Conservation (phyloP, 495 filamentous ascomycete species). For the Penicillium atrosanguineum region DNA sequence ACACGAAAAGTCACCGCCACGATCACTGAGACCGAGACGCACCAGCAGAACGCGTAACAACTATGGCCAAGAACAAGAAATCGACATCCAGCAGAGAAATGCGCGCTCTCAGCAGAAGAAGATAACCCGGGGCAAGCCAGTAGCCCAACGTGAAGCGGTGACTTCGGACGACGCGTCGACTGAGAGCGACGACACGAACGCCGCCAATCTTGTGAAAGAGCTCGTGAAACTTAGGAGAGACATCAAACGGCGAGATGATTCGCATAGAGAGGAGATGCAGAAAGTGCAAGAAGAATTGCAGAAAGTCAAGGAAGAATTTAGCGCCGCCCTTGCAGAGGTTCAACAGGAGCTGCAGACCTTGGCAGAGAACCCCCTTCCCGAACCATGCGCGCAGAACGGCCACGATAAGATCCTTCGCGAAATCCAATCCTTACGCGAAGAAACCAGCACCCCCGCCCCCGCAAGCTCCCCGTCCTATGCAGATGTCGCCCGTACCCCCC, state of each 20-base stretch:
- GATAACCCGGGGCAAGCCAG: slow-evolving; percentile 6
- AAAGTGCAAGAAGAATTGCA: slow-evolving; percentile 20
- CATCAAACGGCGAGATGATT: slow-evolving; percentile 18
- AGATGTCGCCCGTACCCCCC: too few relatives aligned
- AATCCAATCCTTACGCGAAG: too few relatives aligned
- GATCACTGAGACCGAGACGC: slow-evolving; percentile 4
- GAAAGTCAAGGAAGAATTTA: slow-evolving; percentile 19
- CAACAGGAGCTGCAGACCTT: too few relatives aligned
- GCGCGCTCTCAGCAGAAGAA: slow-evolving; percentile 12
- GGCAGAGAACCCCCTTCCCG: too few relatives aligned
- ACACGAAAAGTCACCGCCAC: slow-evolving; percentile 20
- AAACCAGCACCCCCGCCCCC: not conserved
- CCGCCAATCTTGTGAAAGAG: slow-evolving; percentile 10
- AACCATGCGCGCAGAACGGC: too few relatives aligned
- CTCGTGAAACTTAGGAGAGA: slow-evolving; percentile 23
- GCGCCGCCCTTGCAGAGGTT: slow-evolving; percentile 10
- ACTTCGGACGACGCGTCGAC: slow-evolving; percentile 14
- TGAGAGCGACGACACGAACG: slow-evolving; percentile 18
- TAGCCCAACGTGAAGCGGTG: slow-evolving; percentile 6
- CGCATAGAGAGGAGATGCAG: too few relatives aligned
- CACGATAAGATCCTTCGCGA: too few relatives aligned
- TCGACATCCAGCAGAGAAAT: slow-evolving; percentile 12
- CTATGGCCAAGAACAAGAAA: slow-evolving; percentile 14
- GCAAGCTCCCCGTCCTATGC: too few relatives aligned
- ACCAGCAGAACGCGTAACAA: slow-evolving; percentile 9